A percentile compares a stretch with the other conserved stretches of the same genome.
Conservation (phyloP, 441 rosid species). For the Kokia cookei region DNA sequence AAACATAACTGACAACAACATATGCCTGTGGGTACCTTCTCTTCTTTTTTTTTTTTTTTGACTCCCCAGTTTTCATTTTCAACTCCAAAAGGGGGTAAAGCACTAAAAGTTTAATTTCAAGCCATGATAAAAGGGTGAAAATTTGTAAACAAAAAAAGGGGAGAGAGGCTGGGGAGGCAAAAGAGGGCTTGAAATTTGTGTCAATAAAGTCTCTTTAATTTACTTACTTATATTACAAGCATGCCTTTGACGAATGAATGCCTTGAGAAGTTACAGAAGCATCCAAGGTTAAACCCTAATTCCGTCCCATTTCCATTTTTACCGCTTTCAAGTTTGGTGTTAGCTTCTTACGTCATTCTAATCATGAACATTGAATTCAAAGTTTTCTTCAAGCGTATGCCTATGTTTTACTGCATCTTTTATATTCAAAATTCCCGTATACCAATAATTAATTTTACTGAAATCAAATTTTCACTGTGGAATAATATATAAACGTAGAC, state of each 20-base stretch:
- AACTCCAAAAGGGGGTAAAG: constrained; percentile 20
- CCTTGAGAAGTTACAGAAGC: constrained; percentile 7
- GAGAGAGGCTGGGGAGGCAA: not conserved
- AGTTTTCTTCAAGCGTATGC: not conserved
- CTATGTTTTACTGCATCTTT: no score
- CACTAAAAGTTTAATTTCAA: constrained; percentile 20
- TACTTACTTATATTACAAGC: constrained; percentile 22
- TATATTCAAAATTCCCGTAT: no score
- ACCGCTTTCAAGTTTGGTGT: constrained; percentile 7
- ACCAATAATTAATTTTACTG: no score
- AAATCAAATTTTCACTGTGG: no score
- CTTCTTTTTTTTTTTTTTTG: not conserved
- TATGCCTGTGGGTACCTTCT: constrained; percentile 12
- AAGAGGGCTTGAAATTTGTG: constrained; percentile 47
- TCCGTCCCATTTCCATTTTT: not conserved
- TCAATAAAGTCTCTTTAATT: constrained; percentile 39
- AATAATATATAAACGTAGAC: no score
- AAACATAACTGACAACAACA: constrained; percentile 22
- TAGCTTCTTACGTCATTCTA: not conserved
- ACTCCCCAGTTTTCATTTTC: not conserved
- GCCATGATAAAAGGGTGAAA: constrained; percentile 4
- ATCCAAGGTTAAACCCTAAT: constrained; percentile 34
- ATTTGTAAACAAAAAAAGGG: not conserved
- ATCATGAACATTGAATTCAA: not conserved
- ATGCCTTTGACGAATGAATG: constrained; percentile 14